phyloP scores from a whole-genome alignment of 106 monocot species.

The Agapanthus africanus region DNA sequence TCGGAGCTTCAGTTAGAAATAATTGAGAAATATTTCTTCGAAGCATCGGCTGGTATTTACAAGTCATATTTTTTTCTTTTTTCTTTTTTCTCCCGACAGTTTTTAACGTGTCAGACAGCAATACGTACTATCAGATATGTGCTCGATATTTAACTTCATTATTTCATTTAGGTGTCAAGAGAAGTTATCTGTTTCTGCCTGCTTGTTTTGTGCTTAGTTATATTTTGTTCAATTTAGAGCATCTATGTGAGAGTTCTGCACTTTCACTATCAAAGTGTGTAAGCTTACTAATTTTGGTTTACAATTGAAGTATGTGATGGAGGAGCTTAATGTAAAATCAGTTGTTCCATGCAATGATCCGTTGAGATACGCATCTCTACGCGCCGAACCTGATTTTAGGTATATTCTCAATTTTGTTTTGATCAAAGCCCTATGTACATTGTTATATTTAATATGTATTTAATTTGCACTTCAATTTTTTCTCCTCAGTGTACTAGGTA shows the following conservation, averaged over 20 bases:
- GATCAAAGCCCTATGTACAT: too few relatives aligned
- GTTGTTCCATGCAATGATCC: constrained; percentile 90
- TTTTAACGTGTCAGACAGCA: not conserved
- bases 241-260: not conserved
- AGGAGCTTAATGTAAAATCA: constrained; percentile 91
- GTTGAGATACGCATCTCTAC: constrained; percentile 78
- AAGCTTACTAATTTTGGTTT: too few relatives aligned
- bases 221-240: not conserved
- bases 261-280: too few relatives aligned
- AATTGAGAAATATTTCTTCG: too few relatives aligned
- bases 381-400: constrained; percentile 98
- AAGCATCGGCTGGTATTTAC: too few relatives aligned
- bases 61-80: too few relatives aligned
- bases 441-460: too few relatives aligned
- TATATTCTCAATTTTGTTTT: constrained; percentile 13
- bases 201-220: not conserved
- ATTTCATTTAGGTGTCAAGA: not conserved
- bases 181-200: not conserved
- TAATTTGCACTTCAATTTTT: constrained; percentile 4
- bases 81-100: too few relatives aligned
- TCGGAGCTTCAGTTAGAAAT: too few relatives aligned
- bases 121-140: not conserved
- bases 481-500: constrained; percentile 62
- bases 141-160: not conserved
- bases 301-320: constrained; percentile 83